Evolutionary conservation across 352 stramenopile species (phyloP), one percentile per base, ranked within the genome.

Genomic region (Globisporangium radiosum): DNA sequence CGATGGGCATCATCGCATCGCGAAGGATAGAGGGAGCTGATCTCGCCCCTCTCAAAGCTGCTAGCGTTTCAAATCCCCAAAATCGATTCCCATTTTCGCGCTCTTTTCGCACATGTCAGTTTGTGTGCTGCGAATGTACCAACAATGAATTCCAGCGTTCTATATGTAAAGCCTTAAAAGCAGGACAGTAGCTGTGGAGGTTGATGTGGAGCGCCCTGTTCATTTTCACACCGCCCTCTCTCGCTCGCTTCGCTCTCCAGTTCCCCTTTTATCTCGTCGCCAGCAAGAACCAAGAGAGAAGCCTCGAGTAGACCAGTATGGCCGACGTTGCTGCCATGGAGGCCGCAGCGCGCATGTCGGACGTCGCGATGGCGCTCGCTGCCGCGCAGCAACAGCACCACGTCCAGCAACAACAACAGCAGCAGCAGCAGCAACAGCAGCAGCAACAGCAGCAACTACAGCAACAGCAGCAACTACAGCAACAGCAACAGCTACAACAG

Each of bases 191-290:
- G 25, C 25, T 33, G 25, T 33, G 25, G 25, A 33, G 25, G 25
- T 33, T 33, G 25, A 33, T 33, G 25, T 33, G 25, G 25, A 33
- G 43, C 43, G 15, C 43, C 43, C 43, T 47, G 43, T 47, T 47
- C 43, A 47, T 47, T 52, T 52, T 17, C 19, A 17, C 15, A 11
- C 36, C n/a, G 19, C 49, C 49, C 36, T 54, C 49, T 54, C 49
- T 54, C 33, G 17, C 33, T 13, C 8, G 47, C 9, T 33, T 33
- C 25, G 25, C 25, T 33, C 25, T 33, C 25, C 49, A 54, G 11
- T 54, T 54, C 49, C 49, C 49, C 49, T 42, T 54, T 54, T 50
- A 33, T 50, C 37, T 53, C 48, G 25, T 39, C 17, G 9, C 13
- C 45, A 50, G 45, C 48, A 53, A 38, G 10, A 17, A 48, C n/a